Base-by-base conservation (phyloP, 2,329 filamentous ascomycete genomes). In the Beauveria varroae region DNA sequence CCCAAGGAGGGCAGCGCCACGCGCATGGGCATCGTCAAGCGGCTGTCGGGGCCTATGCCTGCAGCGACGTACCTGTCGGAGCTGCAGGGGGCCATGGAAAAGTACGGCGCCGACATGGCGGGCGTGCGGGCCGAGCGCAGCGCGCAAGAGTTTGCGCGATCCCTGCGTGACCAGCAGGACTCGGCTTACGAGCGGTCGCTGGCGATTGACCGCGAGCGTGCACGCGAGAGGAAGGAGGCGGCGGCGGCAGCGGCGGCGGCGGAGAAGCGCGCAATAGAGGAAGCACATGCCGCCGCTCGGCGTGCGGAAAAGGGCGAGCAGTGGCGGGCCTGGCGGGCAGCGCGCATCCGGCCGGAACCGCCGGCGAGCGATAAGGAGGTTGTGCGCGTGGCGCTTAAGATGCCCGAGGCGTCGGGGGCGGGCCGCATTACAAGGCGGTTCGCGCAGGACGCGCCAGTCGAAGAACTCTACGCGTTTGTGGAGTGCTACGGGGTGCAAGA, bases 391-490 rank as follows among this genome's bases (percentile, higher is more conserved):
- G 85, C 84, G 4, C 75, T 88, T 47, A 86, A 85, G 75, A 82
- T 88, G 81, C 84, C 85, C 9, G 78, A 81, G 65, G 72, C 72
- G 34, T 75, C 74, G 0, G 87, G 84, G 5, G 89, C 85, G 0
- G 88, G 91, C 54, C 82, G 93, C 47, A 83, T 96, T 2, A 84
- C 96, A 61, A 83, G 93, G 47, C 84, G 84, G 55, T 98, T 99
- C 71, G 73, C 79, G 0, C 78, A 81, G 1, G 79, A 85, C n/a
- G 85, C 89, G 0, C 80, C 83, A 2, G 78, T 98, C 43, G 93
- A 98, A 71, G 92, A 97, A 69, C 76, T 99, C 6, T 98, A 98
- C 73, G 95, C 93, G 0, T 97, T 96, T 75, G 92, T 98, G 2
- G 95, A 99, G 71, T 98, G 93, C 75, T 88, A 92, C 71, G 86